Base-by-base conservation (phyloP, 129 eudicot genomes). In the Helichrysum umbraculigerum region DNA sequence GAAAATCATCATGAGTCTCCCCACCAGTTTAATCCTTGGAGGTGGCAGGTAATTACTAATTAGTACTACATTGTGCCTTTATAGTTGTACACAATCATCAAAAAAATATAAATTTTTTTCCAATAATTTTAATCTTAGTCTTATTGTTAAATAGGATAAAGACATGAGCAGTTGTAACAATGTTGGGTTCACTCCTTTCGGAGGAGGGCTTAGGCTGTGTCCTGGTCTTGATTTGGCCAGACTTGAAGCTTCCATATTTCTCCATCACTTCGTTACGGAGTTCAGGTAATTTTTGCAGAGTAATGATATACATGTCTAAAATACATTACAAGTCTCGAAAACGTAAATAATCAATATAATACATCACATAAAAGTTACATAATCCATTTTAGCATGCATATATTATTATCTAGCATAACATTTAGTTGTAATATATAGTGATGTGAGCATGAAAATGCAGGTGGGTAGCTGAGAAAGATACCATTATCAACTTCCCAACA, bases 121-220 rank as follows among this genome's bases (percentile, higher is more conserved):
- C n/a, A n/a, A n/a, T n/a, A n/a, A n/a, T n/a, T n/a, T n/a, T 25
- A 25, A 25, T 25, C 28, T 25, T 25, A 8, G 68, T 34, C 59
- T 41, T 59, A 60, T 28, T 41, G 76, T 16, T 52, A 20, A 29
- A 59, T 75, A 93, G 98, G 85, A 85, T 28, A 88, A 63, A 74
- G 96, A 84, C 51, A 73, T 78, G 51, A 87, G 75, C 80, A 81
- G 47, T 65, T 37, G 88, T 80, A 88, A 84, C 74, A 87, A 57
- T 47, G 35, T 78, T 74, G 84, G 77, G 59, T 94, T 94, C 89
- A 94, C 90, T 42, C 98, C 98, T 57, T 94, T 94, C 77, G 98
- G 98, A 63, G 98, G 98, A 54, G 98, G 98, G 17, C 98, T 91
- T 41, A 88, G 98, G 89, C 88, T 94, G 32, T 94, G 98, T 71